phyloP scores from a whole-genome alignment of 2,329 filamentous ascomycete genomes.

The Juglanconis oblonga region DNA sequence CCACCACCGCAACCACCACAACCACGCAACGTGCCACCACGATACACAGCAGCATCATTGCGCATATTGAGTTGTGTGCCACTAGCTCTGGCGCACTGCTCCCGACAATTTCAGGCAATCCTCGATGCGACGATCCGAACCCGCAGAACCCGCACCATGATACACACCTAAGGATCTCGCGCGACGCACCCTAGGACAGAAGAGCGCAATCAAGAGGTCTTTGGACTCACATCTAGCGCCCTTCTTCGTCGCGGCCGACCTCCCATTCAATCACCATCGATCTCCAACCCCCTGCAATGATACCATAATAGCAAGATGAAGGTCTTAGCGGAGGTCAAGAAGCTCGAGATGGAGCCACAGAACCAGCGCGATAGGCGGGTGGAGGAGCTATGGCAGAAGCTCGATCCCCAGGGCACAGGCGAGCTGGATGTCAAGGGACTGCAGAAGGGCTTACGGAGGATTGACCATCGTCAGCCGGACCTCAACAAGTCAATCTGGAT shows the following conservation, averaged over 20 bases:
- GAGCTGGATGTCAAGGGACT: constrained; percentile 82
- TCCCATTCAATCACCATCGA: background rate
- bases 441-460: constrained; percentile 78
- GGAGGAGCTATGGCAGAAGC: constrained; percentile 76
- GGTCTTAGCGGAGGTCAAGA: constrained; percentile 48
- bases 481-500: constrained; percentile 2
- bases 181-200: background rate
- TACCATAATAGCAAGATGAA: constrained; percentile 36
- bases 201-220: background rate
- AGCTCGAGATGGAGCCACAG: constrained; percentile 64
- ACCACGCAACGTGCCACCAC: background rate
- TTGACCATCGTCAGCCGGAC: constrained; percentile 76
- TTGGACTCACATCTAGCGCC: too few relatives aligned
- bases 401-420: constrained; percentile 74
- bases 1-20: background rate
- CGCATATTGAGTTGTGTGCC: background rate
- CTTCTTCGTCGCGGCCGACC: too few relatives aligned
- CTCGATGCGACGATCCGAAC: background rate
- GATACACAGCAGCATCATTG: background rate
- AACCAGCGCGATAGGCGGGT: constrained; percentile 78
- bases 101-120: background rate
- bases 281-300: constrained; percentile 33
- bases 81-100: too few relatives aligned
- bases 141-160: background rate
- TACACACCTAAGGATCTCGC: background rate